A percentile compares a stretch with the other conserved stretches of the same genome.
phyloP scores from a whole-genome alignment of 257 asterid genomes.

The Haberlea rhodopensis region DNA sequence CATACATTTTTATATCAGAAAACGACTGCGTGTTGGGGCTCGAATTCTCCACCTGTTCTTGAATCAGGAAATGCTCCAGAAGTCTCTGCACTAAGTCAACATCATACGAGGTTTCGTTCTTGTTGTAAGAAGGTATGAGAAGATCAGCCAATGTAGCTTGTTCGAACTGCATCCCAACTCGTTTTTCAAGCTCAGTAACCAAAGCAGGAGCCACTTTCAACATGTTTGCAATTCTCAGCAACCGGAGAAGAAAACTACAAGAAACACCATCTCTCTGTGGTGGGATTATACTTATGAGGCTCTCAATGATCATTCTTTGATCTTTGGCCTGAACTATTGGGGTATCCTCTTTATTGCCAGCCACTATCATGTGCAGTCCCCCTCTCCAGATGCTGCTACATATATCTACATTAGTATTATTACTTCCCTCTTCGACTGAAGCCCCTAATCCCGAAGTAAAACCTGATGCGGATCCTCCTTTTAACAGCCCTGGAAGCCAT shows the following conservation, averaged over 20 bases:
- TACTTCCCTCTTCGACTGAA: constrained; percentile 33
- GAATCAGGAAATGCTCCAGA: constrained; percentile 85
- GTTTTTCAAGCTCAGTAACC: constrained; percentile 84
- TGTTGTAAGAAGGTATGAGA: constrained; percentile 64
- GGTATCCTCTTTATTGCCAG: constrained; percentile 51
- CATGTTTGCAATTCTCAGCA: constrained; percentile 75
- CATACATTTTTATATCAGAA: constrained; percentile 53
- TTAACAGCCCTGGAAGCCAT: constrained; percentile 74
- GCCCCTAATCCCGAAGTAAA: constrained; percentile 19
- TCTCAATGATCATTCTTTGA: constrained; percentile 79
- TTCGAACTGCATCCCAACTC: constrained; percentile 94
- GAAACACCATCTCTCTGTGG: constrained; percentile 82
- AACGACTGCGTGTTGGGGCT: constrained; percentile 67
- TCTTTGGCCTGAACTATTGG: constrained; percentile 61
- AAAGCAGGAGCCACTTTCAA: constrained; percentile 84
- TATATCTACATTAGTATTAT: constrained; percentile 28
- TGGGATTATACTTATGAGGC: constrained; percentile 89
- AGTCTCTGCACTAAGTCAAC: constrained; percentile 92
- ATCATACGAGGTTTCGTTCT: constrained; percentile 63
- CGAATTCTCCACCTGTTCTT: constrained; percentile 70
- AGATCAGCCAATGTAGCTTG: constrained; percentile 80
- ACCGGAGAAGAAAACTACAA: constrained; percentile 78
- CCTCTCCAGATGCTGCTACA: constrained; percentile 62
- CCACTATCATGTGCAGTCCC: constrained; percentile 76
- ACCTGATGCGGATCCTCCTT: constrained; percentile 38